These are phyloP conservation scores for Fonsecaea pugnacius DNA, from an alignment of 2,329 filamentous ascomycete species.

Conservation along the genomic window DNA sequence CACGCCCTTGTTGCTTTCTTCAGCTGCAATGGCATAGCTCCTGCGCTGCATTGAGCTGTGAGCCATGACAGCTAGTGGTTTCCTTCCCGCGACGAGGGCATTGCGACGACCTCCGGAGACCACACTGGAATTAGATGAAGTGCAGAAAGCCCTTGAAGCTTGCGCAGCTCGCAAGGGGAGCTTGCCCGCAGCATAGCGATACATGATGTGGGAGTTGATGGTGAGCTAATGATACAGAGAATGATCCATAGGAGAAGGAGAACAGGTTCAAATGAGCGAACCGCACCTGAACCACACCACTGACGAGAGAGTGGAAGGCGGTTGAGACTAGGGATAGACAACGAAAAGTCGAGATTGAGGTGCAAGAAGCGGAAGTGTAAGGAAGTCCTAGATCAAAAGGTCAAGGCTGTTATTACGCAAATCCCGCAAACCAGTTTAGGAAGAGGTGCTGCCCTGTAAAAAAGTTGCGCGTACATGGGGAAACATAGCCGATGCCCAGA, in stretches of 20 bases:
- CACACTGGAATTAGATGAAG: slow-evolving; percentile 15
- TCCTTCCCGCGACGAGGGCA: slow-evolving; percentile 44
- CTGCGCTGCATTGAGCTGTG: slow-evolving; percentile 50
- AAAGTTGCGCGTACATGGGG: not conserved
- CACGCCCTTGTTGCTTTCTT: slow-evolving; percentile 65
- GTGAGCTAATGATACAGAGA: slow-evolving; percentile 32
- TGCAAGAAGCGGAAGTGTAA: slow-evolving; percentile 1
- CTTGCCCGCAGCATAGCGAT: slow-evolving; percentile 33
- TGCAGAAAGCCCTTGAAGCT: slow-evolving; percentile 29
- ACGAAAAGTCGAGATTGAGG: slow-evolving; percentile 4
- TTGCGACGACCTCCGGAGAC: slow-evolving; percentile 25
- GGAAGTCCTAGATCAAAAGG: not conserved
- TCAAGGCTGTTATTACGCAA: slow-evolving; percentile 10
- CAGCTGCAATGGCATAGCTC: slow-evolving; percentile 63
- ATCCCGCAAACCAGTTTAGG: slow-evolving; percentile 3
- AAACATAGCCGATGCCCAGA: slow-evolving; percentile 3
- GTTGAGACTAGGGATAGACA: slow-evolving; percentile 9
- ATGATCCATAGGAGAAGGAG: slow-evolving; percentile 32
- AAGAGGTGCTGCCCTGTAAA: not conserved
- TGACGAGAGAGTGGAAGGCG: slow-evolving; percentile 18
- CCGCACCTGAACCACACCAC: slow-evolving; percentile 23
- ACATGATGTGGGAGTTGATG: slow-evolving; percentile 23
- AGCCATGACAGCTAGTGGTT: slow-evolving; percentile 50
- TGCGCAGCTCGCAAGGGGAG: slow-evolving; percentile 29
- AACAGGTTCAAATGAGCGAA: slow-evolving; percentile 10